Conservation (phyloP, 208 protist species). For the Histomonas meleagridis region DNA sequence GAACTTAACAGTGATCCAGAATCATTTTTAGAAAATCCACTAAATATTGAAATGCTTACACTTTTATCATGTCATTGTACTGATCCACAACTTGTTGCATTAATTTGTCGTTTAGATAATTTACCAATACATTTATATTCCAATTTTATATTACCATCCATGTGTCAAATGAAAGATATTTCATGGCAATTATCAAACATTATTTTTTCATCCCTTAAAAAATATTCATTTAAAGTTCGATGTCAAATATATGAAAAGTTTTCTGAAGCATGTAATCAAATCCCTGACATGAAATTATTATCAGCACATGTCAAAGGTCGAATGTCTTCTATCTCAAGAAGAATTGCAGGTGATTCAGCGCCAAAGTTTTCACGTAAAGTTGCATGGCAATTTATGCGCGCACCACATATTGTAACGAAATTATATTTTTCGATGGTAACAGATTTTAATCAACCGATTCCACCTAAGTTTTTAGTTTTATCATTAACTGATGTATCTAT, state of each 20-base stretch:
- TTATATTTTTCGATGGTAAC: neutral
- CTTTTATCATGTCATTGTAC: neutral
- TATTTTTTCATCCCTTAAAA: neutral
- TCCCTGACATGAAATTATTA: neutral
- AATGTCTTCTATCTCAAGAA: neutral
- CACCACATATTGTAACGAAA: neutral
- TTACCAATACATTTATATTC: neutral
- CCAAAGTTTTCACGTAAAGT: neutral
- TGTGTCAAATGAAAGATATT: neutral
- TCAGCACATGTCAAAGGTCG: neutral
- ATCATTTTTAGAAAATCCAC: neutral
- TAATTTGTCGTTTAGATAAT: neutral
- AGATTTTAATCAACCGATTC: neutral
- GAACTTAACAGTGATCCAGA: neutral
- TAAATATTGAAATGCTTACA: neutral
- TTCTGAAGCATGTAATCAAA: neutral
- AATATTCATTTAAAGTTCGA: neutral
- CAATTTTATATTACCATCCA: neutral
- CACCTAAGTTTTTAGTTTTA: neutral
- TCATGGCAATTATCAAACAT: neutral
- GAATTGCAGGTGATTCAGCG: neutral
- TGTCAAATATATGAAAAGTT: neutral
- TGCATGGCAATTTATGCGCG: neutral
- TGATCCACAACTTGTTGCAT: neutral
- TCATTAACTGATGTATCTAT: neutral